Base-by-base conservation (phyloP, 1,284 basidiomycete species). In the Moesziomyces sp. region DNA sequence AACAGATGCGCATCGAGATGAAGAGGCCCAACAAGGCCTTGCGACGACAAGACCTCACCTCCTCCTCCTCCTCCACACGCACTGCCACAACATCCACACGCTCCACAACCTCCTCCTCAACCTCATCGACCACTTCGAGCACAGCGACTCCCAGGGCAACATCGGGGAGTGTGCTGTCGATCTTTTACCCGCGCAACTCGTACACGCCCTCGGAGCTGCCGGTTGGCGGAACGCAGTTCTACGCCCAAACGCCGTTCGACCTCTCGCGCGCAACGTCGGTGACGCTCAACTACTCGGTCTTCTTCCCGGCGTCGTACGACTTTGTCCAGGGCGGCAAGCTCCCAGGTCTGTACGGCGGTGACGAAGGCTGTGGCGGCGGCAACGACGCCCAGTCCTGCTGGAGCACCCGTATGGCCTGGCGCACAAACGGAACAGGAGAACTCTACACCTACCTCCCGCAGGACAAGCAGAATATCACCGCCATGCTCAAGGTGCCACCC, bases 401-500 rank as follows among this genome's bases (percentile, higher is more conserved):
- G 81, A 83, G 80, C 19, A 77, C 82, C 1, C 63, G 86, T 42
- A 70, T 86, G 58, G 86, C 86, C 83, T 86, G 85, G 84, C 48
- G 84, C 35, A 40, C 73, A 2, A 67, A 57, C 18, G 72, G 67
- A 5, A 18, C 38, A 8, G 84, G 84, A 3, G 85, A 85, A 52
- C 84, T 92, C 26, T 93, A 93, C 78, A 85, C 92, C 3, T 79
- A 79, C 44, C 47, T 72, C 3, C 74, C 75, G 2, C 67, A 79
- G 47, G 47, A 51, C 16, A 58, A 52, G 44, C 70, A 76, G 42
- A 68, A 71, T 26, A 42, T 45, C 1, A 52, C 50, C 5, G 60
- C 54, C 1, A 2, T 78, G 9, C 48, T 73, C 26, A 6, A 35
- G 0, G 65, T 74, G 1, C 62, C 62, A 5, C 74, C 76, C 8